Conservation (phyloP, 2,329 filamentous ascomycete species). For the Rosellinia necatrix region DNA sequence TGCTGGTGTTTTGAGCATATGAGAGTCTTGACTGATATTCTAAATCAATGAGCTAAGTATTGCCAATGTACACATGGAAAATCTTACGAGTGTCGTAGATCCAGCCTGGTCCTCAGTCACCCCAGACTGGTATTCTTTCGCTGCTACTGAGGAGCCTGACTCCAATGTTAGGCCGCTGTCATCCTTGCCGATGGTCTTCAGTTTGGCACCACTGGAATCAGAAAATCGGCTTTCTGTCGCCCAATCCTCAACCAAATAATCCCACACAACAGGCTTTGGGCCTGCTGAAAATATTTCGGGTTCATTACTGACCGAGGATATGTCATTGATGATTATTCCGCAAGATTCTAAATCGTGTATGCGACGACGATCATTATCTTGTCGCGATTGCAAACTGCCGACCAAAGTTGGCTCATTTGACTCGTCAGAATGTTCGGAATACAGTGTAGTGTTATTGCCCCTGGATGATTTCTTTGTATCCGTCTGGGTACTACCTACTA, state of each 20-base stretch:
- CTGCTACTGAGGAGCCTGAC: not conserved
- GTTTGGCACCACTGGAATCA: not conserved
- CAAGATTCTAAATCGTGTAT: not conserved
- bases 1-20: not conserved
- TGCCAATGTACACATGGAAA: too few relatives aligned
- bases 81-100: not conserved
- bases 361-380: slow-evolving; percentile 4
- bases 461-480: not conserved
- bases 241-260: not conserved
- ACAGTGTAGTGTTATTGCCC: not conserved
- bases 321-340: slow-evolving; percentile 16
- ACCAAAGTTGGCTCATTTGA: not conserved
- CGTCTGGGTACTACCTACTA: not conserved
- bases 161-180: not conserved
- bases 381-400: not conserved
- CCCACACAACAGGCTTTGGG: not conserved
- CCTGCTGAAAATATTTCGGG: not conserved
- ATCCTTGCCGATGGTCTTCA: not conserved
- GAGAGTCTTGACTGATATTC: not conserved
- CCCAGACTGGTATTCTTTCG: not conserved
- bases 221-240: not conserved
- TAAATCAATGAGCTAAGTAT: not conserved
- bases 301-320: not conserved
- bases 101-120: not conserved
- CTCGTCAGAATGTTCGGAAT: not conserved